A percentile compares a stretch with the other conserved stretches of the same genome.
Conservation (phyloP, 2,329 filamentous ascomycete genomes). For the Penicillium sp. region DNA sequence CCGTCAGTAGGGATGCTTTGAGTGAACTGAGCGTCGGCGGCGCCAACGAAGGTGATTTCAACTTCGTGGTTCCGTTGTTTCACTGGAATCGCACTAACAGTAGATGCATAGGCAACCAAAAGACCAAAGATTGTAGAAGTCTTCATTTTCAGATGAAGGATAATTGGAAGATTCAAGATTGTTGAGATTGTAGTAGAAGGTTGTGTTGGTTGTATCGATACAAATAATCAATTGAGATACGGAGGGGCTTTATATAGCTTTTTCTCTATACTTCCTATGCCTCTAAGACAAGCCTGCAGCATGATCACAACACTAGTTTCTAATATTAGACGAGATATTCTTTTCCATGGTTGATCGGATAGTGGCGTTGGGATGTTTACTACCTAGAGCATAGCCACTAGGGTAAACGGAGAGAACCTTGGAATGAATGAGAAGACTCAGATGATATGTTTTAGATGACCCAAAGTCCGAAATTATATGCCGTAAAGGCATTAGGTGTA, state of each 20-base stretch:
- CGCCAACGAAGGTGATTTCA: slow-evolving; percentile 13
- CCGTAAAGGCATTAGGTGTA: background rate
- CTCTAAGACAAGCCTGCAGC: background rate
- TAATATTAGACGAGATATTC: background rate
- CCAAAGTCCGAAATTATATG: background rate
- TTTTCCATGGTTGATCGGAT: background rate
- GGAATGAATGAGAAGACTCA: background rate
- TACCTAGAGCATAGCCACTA: background rate
- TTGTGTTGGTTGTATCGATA: background rate
- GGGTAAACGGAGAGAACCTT: background rate
- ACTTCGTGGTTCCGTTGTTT: background rate
- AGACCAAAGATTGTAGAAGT: background rate
- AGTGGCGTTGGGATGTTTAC: background rate
- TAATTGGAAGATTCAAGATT: background rate
- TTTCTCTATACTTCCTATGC: background rate
- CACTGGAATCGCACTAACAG: background rate
- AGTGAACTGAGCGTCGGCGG: slow-evolving; percentile 12
- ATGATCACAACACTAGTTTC: background rate
- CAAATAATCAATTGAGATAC: background rate
- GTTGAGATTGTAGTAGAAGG: background rate
- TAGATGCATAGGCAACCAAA: background rate
- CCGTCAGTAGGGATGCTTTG: slow-evolving; percentile 12
- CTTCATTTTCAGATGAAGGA: background rate
- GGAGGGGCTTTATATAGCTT: slow-evolving; percentile 1
- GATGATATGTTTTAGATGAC: background rate